phyloP scores from a whole-genome alignment of 371 early-diverging fungal genomes.

The Mortierella sp. region DNA sequence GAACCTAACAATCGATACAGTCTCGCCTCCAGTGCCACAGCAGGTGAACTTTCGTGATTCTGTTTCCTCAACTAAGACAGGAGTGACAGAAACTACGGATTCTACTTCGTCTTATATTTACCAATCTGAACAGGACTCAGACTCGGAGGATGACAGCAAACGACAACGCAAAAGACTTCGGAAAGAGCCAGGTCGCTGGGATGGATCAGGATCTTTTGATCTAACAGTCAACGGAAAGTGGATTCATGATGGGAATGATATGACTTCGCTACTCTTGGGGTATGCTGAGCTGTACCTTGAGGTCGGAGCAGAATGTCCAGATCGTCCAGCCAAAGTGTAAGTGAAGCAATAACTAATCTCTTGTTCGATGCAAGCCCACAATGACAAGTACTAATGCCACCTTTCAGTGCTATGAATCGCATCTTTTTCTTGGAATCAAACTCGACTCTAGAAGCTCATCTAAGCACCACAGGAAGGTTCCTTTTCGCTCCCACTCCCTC shows the following conservation, averaged over 20 bases:
- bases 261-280: background rate
- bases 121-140: slow-evolving; percentile 2
- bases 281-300: slow-evolving; percentile 1
- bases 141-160: slow-evolving; percentile 2
- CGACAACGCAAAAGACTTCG: slow-evolving; percentile 1
- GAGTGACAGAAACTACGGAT: background rate
- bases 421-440: slow-evolving; percentile 23
- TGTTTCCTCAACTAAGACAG: slow-evolving; percentile 1
- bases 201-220: slow-evolving; percentile 1
- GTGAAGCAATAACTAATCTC: background rate
- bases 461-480: slow-evolving; percentile 14
- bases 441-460: slow-evolving; percentile 7
- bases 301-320: background rate
- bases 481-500: slow-evolving; percentile 17
- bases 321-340: slow-evolving; percentile 3
- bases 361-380: slow-evolving; percentile 2
- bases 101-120: slow-evolving; percentile 1
- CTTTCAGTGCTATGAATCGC: slow-evolving; percentile 16
- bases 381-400: slow-evolving; percentile 1
- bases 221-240: background rate
- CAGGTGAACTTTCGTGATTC: background rate
- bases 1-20: background rate
- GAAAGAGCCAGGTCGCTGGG: slow-evolving; percentile 1
- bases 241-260: background rate
- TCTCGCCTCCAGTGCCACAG: background rate